Conservation (phyloP, 2,329 filamentous ascomycete species). For the Ophiostoma sp. region DNA sequence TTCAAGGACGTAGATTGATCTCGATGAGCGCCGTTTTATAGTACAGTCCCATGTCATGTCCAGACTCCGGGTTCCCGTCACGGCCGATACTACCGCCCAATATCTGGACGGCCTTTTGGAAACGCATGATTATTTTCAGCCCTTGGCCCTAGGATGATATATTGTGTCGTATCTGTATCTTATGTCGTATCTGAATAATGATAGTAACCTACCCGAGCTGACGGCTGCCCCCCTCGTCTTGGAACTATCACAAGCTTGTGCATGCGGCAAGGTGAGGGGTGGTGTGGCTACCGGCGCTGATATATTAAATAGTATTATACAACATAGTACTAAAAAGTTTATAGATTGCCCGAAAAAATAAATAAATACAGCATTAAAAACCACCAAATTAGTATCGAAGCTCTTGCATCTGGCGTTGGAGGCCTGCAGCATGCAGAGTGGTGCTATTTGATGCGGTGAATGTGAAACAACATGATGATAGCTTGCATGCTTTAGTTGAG, state of each 20-base stretch:
- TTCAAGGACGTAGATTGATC: not conserved
- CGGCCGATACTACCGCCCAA: not conserved
- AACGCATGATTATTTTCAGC: not conserved
- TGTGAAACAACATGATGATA: constrained; percentile 7
- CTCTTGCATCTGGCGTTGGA: not conserved
- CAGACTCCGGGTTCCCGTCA: not conserved
- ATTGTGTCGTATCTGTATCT: not conserved
- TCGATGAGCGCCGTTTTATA: not conserved
- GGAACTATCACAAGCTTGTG: not conserved
- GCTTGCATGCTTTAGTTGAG: not conserved
- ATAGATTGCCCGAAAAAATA: not conserved
- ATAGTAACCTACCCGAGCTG: not conserved
- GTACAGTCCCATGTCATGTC: not conserved
- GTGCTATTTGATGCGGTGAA: not conserved
- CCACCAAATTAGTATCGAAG: too few relatives aligned
- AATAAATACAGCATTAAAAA: not conserved
- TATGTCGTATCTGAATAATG: not conserved
- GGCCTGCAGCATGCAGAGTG: not conserved
- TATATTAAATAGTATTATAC: not conserved
- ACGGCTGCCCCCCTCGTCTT: not conserved
- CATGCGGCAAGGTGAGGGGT: not conserved
- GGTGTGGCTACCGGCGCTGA: not conserved
- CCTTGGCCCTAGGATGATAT: too few relatives aligned
- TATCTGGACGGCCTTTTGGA: too few relatives aligned
- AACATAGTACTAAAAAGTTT: not conserved